A percentile compares a stretch with the other conserved stretches of the same genome.
These are phyloP conservation scores for Cubamyces lactineus DNA, from an alignment of 768 basidiomycete genomes.

Conservation along the genomic window DNA sequence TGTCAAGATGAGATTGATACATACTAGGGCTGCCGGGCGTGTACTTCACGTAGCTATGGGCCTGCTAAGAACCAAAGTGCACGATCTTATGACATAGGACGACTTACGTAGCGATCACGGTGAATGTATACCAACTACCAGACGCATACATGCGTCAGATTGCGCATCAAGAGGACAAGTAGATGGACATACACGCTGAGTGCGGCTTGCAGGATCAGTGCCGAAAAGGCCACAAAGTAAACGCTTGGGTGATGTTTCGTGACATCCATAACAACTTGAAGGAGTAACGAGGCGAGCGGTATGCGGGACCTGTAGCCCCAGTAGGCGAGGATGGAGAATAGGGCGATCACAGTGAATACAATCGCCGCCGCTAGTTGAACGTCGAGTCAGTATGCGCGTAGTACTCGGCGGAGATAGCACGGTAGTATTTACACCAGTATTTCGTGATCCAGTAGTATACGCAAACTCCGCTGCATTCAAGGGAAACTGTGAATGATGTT, in stretches of 20 bases:
- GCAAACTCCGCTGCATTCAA: conserved; percentile 59
- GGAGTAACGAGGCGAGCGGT: conserved; percentile 74
- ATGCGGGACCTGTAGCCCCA: conserved; percentile 74
- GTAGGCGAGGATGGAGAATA: conserved; percentile 76
- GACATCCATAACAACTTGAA: conserved; percentile 85
- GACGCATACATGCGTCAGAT: conserved; percentile 11
- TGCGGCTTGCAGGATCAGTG: conserved; percentile 72
- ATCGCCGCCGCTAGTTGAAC: conserved; percentile 69
- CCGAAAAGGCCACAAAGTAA: conserved; percentile 73
- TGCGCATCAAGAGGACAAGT: neutral
- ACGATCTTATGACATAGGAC: neutral
- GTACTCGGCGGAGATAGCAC: neutral
- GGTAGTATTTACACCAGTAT: conserved; percentile 59
- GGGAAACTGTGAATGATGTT: neutral
- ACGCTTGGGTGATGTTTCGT: conserved; percentile 83
- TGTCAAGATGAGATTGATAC: conserved; percentile 24
- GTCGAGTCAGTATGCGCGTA: neutral
- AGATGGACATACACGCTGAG: conserved; percentile 59
- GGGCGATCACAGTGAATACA: conserved; percentile 79
- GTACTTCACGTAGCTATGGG: conserved; percentile 60
- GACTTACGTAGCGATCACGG: conserved; percentile 69
- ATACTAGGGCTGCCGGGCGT: conserved; percentile 75
- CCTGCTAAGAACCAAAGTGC: neutral
- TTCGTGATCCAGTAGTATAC: conserved; percentile 74
- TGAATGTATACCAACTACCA: conserved; percentile 75